Percentiles rank a stretch among this genome's conserved stretches.
Evolutionary conservation across 495 filamentous ascomycete genomes (phyloP).

Genomic region (Aeminium ludgeri): DNA sequence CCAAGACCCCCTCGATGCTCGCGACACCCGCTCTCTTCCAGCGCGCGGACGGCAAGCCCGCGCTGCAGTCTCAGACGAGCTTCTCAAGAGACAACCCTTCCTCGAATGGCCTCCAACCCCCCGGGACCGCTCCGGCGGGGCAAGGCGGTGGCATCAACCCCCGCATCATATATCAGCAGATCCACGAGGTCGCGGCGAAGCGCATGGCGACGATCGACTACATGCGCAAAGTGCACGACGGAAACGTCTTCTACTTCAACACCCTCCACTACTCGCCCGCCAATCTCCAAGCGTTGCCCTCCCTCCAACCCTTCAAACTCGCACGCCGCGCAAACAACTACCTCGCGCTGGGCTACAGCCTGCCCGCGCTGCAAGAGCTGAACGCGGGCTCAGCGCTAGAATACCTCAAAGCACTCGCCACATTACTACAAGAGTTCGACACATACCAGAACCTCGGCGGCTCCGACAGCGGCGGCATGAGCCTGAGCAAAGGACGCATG

Average conservation of each 20-base stretch:
- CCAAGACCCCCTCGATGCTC: conserved; percentile 6
- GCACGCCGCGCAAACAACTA: conserved; percentile 80
- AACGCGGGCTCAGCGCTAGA: conserved; percentile 57
- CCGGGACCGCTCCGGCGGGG: conserved; percentile 8
- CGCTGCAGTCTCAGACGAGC: conserved; percentile 4
- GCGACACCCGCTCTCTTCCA: conserved; percentile 4
- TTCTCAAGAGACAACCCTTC: conserved; percentile 4
- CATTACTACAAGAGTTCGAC: conserved; percentile 81
- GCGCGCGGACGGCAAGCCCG: conserved; percentile 5
- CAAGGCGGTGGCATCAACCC: conserved; percentile 42
- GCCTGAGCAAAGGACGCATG: conserved; percentile 58
- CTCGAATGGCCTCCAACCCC: conserved; percentile 1
- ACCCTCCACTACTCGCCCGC: conserved; percentile 76
- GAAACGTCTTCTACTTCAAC: conserved; percentile 94
- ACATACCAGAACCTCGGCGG: conserved; percentile 62
- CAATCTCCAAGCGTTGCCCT: conserved; percentile 62
- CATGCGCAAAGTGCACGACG: conserved; percentile 65
- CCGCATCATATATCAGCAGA: conserved; percentile 56
- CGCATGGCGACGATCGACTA: conserved; percentile 94
- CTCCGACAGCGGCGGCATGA: conserved; percentile 50
- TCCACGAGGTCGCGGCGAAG: conserved; percentile 79
- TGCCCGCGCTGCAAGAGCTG: conserved; percentile 77
- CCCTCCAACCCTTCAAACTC: conserved; percentile 67
- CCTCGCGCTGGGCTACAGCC: conserved; percentile 76
- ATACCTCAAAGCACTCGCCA: conserved; percentile 73